Base-by-base conservation (phyloP, 2,329 filamentous ascomycete species). In the Ophiostoma triangulosporum region DNA sequence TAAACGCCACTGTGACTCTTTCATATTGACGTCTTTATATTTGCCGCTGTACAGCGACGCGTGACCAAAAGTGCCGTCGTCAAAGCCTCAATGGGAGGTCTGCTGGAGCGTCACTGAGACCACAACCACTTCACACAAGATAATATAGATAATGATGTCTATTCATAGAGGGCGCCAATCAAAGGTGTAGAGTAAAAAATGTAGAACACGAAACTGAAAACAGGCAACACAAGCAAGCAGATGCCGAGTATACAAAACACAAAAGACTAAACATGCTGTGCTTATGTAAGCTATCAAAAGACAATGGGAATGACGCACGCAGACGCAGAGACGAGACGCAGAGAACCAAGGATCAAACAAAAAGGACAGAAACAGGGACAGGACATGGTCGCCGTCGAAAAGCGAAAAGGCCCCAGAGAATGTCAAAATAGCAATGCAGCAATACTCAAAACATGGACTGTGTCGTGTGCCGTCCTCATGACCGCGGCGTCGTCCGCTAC, bases 401-500 rank as follows among this genome's bases (percentile, higher is more conserved):
- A 33, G 12, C 2, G 7, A 22, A 22, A 9, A 38, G 11, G 8
- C 17, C 8, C 7, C 17, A 20, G 20, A 38, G 33, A 38, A 38
- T 20, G n/a, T 17, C 11, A 9, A 17, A 29, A 31, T 22, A 40
- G 8, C 15, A 46, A 45, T 22, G 17, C 20, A 24, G 33, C 2
- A 51, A 35, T 20, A 43, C 7, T 29, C 12, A 29, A 20, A 52
- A 52, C 22, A 38, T 27, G 48, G 15, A 43, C 29, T 32, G 35
- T 22, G 20, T 24, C 20, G 27, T 36, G 27, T 36, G 35, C 17
- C 50, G 35, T 20, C 52, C 29, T 24, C 38, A 43, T 43, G 22
- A 43, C 35, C 35, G 11, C 29, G n/a, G n/a, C n/a, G n/a, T n/a
- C 9, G 9, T 33, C 24, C 4, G 33, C 3, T 66, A 76, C 61